phyloP scores from a whole-genome alignment of 2,329 filamentous ascomycete species.

The Pyrenophora seminiperda region DNA sequence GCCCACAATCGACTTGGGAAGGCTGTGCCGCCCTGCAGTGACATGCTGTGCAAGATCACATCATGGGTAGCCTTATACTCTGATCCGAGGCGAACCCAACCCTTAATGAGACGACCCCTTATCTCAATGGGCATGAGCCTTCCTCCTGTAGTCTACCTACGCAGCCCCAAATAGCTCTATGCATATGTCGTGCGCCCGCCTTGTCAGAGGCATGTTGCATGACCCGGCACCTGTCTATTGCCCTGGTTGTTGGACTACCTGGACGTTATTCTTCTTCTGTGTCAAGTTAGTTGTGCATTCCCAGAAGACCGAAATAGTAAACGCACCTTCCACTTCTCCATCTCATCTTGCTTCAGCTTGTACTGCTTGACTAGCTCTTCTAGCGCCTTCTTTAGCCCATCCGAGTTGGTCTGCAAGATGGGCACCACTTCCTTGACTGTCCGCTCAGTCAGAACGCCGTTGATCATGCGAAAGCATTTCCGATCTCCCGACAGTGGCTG shows the following conservation, averaged over 20 bases:
- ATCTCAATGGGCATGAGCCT: slow-evolving; percentile 12
- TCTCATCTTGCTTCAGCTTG: slow-evolving; percentile 88
- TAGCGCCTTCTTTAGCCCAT: slow-evolving; percentile 90
- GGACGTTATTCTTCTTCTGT: slow-evolving; percentile 88
- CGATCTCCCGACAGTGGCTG: slow-evolving; percentile 80
- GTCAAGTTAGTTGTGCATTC: slow-evolving; percentile 17
- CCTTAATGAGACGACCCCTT: not conserved
- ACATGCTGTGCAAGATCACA: slow-evolving; percentile 1
- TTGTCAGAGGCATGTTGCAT: slow-evolving; percentile 23
- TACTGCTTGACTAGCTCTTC: slow-evolving; percentile 97
- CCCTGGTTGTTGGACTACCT: slow-evolving; percentile 75
- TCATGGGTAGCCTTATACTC: slow-evolving; percentile 1
- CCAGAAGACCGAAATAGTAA: slow-evolving; percentile 1
- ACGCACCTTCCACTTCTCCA: slow-evolving; percentile 97
- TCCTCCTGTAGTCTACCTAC: slow-evolving; percentile 16
- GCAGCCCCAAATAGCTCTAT: slow-evolving; percentile 20
- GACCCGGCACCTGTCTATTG: slow-evolving; percentile 23
- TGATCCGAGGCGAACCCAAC: not conserved
- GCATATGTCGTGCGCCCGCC: slow-evolving; percentile 20
- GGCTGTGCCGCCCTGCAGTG: slow-evolving; percentile 5
- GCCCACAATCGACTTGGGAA: not conserved
- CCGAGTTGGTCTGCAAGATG: slow-evolving; percentile 88
- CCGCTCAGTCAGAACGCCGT: slow-evolving; percentile 91
- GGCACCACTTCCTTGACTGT: slow-evolving; percentile 93
- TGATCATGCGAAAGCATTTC: slow-evolving; percentile 99